phyloP scores from a whole-genome alignment of 2,329 filamentous ascomycete genomes.

The Zymoseptoria tritici region DNA sequence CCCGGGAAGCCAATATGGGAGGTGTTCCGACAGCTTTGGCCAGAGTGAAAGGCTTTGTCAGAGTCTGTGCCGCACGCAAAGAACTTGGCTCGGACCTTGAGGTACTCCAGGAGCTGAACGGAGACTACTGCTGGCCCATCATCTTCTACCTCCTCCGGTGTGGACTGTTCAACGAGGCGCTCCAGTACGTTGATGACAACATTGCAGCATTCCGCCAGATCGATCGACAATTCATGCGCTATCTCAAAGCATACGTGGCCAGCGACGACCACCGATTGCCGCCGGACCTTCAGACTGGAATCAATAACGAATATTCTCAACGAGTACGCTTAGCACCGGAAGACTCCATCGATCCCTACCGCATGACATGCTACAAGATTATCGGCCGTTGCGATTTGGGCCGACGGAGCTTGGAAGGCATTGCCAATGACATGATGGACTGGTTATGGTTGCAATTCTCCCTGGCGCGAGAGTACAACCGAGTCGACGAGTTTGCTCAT shows the following conservation, averaged over 20 bases:
- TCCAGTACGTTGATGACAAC: conserved; percentile 75
- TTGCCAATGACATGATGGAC: conserved; percentile 56
- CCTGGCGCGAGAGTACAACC: conserved; percentile 54
- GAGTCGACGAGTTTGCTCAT: conserved; percentile 54
- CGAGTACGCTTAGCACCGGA: conserved; percentile 76
- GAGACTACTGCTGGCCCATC: conserved; percentile 86
- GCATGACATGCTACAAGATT: conserved; percentile 96
- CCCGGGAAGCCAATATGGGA: conserved; percentile 80
- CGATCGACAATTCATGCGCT: conserved; percentile 81
- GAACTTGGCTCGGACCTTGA: conserved; percentile 74
- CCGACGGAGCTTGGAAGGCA: conserved; percentile 49
- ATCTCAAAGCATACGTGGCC: conserved; percentile 75
- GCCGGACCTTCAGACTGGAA: conserved; percentile 73
- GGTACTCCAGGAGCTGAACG: conserved; percentile 60
- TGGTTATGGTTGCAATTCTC: conserved; percentile 62
- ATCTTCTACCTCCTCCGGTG: conserved; percentile 86
- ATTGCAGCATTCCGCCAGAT: conserved; percentile 77
- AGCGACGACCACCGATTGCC: conserved; percentile 70
- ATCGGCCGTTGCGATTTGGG: conserved; percentile 67
- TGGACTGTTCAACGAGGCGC: conserved; percentile 76
- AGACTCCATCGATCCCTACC: conserved; percentile 84
- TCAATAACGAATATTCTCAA: conserved; percentile 83
- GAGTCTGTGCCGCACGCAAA: conserved; percentile 69
- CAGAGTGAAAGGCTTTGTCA: conserved; percentile 88
- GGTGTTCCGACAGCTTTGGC: conserved; percentile 81